These are phyloP conservation scores for Crithidia sp. DNA, from an alignment of 208 protist genomes.

Conservation along the genomic window DNA sequence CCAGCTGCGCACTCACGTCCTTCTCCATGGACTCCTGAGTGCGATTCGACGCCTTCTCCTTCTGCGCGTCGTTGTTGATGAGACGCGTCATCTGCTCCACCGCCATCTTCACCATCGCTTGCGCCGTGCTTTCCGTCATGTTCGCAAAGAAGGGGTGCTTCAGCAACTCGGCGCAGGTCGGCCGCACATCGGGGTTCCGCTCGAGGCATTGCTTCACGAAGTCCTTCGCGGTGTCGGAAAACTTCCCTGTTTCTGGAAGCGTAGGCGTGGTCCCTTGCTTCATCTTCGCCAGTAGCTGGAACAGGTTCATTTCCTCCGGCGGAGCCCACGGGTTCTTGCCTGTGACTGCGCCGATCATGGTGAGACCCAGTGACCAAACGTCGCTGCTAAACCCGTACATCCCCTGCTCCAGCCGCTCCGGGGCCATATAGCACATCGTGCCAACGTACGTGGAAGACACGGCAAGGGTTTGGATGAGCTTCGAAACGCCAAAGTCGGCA, in stretches of 20 bases:
- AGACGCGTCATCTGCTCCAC: conserved; percentile 88
- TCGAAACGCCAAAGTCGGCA: conserved; percentile 94
- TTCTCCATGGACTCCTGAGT: conserved; percentile 66
- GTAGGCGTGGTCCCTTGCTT: conserved; percentile 75
- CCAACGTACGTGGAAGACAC: conserved; percentile 92
- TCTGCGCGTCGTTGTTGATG: conserved; percentile 81
- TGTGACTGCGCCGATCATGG: conserved; percentile 81
- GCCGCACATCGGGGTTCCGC: conserved; percentile 72
- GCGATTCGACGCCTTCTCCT: conserved; percentile 50
- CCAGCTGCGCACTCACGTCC: conserved; percentile 75
- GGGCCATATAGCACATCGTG: conserved; percentile 96
- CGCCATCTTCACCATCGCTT: conserved; percentile 82
- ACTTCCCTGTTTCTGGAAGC: conserved; percentile 60
- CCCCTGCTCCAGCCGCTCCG: conserved; percentile 89
- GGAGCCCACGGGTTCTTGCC: conserved; percentile 89
- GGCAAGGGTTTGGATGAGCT: conserved; percentile 86
- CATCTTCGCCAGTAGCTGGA: conserved; percentile 83
- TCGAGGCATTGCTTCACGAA: conserved; percentile 80
- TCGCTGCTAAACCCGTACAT: conserved; percentile 93
- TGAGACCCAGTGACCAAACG: conserved; percentile 93
- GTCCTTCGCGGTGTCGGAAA: conserved; percentile 73
- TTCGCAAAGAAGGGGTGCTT: conserved; percentile 78
- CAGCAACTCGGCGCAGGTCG: conserved; percentile 74
- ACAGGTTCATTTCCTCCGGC: conserved; percentile 89
- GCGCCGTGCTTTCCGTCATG: conserved; percentile 67